phyloP scores from a whole-genome alignment of 345 rosid species.

The Physaria fendleri region DNA sequence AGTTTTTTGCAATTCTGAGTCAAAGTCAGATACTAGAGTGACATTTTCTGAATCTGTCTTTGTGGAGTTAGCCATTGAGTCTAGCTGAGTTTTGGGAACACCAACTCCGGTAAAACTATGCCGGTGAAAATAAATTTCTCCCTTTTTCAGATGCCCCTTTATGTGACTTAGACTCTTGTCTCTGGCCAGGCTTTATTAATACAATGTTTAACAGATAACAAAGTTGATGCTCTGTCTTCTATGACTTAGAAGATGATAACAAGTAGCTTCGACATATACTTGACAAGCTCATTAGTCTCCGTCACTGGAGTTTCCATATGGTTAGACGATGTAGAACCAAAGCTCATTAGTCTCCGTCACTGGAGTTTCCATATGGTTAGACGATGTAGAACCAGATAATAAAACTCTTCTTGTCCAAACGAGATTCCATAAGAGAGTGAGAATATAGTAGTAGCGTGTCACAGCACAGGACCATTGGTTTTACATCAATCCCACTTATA shows the following conservation, averaged over 20 bases:
- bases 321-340: background rate
- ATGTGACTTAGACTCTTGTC: constrained; percentile 29
- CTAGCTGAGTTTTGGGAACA: constrained; percentile 29
- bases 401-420: constrained; percentile 1
- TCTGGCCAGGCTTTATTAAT: constrained; percentile 29
- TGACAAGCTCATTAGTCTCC: constrained; percentile 61
- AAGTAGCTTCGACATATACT: constrained; percentile 84
- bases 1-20: constrained; percentile 28
- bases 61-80: constrained; percentile 29
- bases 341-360: no score
- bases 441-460: background rate
- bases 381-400: no score
- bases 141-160: constrained; percentile 44
- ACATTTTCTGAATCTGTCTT: constrained; percentile 36
- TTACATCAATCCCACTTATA: constrained; percentile 14
- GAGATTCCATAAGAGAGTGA: constrained; percentile 23
- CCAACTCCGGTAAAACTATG: constrained; percentile 47
- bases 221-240: constrained; percentile 32
- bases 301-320: constrained; percentile 2
- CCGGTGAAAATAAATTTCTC: constrained; percentile 65
- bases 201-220: constrained; percentile 2
- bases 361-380: constrained; percentile 8
- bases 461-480: background rate
- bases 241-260: constrained; percentile 40
- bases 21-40: constrained; percentile 35